Percentiles rank a stretch among this genome's conserved stretches.
These are phyloP conservation scores for Paramarasmius palmivorus DNA, from an alignment of 1,284 basidiomycete species.

Conservation along the genomic window DNA sequence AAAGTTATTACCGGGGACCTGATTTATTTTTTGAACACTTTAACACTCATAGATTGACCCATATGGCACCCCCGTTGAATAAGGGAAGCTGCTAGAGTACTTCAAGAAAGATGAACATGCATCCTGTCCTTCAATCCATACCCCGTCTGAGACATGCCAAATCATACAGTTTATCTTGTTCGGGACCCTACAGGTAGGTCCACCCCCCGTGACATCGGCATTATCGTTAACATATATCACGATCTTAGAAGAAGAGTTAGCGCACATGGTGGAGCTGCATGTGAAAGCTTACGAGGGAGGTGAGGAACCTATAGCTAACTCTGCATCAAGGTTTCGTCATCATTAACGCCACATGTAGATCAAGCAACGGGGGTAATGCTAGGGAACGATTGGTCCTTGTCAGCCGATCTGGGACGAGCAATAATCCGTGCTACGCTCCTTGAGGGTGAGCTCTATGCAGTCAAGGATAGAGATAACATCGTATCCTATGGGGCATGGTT, in stretches of 20 bases:
- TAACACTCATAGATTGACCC: too few relatives aligned
- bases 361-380: background rate
- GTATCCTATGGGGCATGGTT: conserved; percentile 6
- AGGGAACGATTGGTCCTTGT: conserved; percentile 7
- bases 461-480: conserved; percentile 3
- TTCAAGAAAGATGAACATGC: too few relatives aligned
- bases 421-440: conserved; percentile 7
- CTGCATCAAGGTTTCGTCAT: background rate
- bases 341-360: background rate
- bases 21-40: too few relatives aligned
- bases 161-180: too few relatives aligned
- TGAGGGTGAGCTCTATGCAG: conserved; percentile 5
- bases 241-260: background rate
- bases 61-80: too few relatives aligned
- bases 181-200: too few relatives aligned
- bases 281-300: background rate
- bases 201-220: too few relatives aligned
- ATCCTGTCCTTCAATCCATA: too few relatives aligned
- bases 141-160: too few relatives aligned
- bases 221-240: too few relatives aligned
- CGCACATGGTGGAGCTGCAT: background rate
- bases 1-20: too few relatives aligned
- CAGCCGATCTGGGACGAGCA: background rate
- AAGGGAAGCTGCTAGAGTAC: too few relatives aligned
- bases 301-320: background rate